These are phyloP conservation scores for Podila verticillata DNA, from an alignment of 192 early-diverging fungal species.

Conservation along the genomic window DNA sequence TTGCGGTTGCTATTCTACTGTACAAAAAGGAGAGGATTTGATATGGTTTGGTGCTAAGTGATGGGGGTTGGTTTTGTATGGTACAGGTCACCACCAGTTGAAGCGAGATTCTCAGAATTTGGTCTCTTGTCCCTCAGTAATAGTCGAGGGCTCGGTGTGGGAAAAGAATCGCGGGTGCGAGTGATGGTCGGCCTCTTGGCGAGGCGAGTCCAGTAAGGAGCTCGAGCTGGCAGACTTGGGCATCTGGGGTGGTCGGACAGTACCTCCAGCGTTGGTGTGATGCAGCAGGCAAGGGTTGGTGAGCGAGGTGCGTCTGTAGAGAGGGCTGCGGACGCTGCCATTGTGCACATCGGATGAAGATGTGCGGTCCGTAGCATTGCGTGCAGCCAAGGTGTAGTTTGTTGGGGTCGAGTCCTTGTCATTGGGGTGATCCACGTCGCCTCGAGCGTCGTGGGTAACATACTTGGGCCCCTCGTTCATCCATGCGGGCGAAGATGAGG, in stretches of 20 bases:
- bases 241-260: slow-evolving; percentile 33
- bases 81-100: too few relatives aligned
- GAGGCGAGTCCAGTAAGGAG: neutral
- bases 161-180: neutral
- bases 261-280: slow-evolving; percentile 24
- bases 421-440: neutral
- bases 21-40: too few relatives aligned
- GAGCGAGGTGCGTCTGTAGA: slow-evolving; percentile 16
- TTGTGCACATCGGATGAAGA: neutral
- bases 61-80: too few relatives aligned
- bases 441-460: neutral
- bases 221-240: slow-evolving; percentile 12
- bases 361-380: neutral
- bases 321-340: neutral
- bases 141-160: neutral
- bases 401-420: neutral
- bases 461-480: neutral
- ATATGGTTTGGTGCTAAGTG: too few relatives aligned
- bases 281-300: slow-evolving; percentile 47
- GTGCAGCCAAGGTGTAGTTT: neutral
- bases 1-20: too few relatives aligned
- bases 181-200: neutral
- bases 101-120: neutral
- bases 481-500: neutral
- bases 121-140: neutral